These are phyloP conservation scores for Lachnum nothofagi DNA, from an alignment of 2,329 filamentous ascomycete genomes.

Conservation along the genomic window DNA sequence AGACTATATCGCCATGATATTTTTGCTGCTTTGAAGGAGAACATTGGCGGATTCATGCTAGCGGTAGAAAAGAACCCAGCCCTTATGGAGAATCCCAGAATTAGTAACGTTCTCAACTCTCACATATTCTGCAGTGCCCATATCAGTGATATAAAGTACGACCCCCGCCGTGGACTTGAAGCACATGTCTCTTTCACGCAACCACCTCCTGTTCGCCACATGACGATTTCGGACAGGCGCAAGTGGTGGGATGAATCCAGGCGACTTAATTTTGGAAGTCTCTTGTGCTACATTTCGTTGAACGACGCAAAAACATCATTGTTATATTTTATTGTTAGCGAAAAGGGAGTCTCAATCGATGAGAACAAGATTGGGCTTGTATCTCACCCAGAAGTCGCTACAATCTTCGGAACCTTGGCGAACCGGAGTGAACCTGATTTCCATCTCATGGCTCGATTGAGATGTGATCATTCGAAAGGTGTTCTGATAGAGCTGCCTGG, in stretches of 20 bases:
- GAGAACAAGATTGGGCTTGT: constrained; percentile 2
- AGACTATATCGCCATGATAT: constrained; percentile 33
- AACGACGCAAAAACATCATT: not conserved
- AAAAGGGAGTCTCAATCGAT: not conserved
- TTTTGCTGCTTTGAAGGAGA: constrained; percentile 31
- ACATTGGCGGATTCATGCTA: constrained; percentile 16
- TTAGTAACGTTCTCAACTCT: not conserved
- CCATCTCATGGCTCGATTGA: not conserved
- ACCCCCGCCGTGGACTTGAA: not conserved
- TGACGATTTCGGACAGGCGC: constrained; percentile 22
- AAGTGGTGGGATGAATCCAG: constrained; percentile 48
- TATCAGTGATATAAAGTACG: not conserved
- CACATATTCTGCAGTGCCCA: not conserved
- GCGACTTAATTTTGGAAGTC: constrained; percentile 41
- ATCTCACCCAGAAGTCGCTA: not conserved
- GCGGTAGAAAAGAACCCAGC: constrained; percentile 2
- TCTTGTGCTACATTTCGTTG: constrained; percentile 41
- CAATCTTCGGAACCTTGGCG: not conserved
- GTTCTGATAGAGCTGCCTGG: constrained; percentile 55
- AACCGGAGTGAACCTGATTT: constrained; percentile 8
- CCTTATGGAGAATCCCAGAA: not conserved
- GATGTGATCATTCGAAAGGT: not conserved
- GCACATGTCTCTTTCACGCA: not conserved
- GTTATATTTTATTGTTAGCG: constrained; percentile 10
- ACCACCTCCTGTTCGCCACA: not conserved